Percentiles rank a stretch among this genome's conserved stretches.
These are phyloP conservation scores for Vinca minor DNA, from an alignment of 257 asterid species.

Conservation along the genomic window DNA sequence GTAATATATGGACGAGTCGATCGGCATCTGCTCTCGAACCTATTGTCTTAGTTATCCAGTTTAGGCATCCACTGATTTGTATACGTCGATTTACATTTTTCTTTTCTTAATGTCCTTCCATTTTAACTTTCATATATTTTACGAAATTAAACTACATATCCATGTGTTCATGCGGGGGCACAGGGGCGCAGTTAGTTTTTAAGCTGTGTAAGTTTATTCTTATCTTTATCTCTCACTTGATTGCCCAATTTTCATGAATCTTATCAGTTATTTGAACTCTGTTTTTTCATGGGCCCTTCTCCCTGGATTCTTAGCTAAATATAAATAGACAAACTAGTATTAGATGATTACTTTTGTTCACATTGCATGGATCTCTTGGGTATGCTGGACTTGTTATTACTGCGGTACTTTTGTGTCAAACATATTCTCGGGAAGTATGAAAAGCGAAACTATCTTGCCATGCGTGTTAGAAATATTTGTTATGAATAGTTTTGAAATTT, in stretches of 20 bases:
- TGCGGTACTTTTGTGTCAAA: neutral
- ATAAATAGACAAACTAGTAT: neutral
- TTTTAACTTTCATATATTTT: neutral
- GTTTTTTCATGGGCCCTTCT: neutral
- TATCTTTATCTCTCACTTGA: constrained; percentile 6
- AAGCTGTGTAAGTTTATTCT: constrained; percentile 73
- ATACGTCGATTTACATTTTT: neutral
- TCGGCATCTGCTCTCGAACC: neutral
- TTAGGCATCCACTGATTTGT: neutral
- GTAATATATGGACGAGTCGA: neutral
- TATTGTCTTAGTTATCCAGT: neutral
- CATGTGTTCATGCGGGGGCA: constrained; percentile 47
- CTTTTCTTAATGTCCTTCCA: neutral
- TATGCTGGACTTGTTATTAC: neutral
- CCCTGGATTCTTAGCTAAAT: neutral
- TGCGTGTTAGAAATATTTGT: neutral
- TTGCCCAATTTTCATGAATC: neutral
- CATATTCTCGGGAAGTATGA: neutral
- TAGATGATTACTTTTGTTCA: neutral
- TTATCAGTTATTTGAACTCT: neutral
- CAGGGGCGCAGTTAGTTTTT: constrained; percentile 81
- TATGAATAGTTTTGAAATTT: neutral
- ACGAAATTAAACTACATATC: neutral
- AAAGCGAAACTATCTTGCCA: no score
- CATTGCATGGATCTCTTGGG: neutral